These are phyloP conservation scores for Boeremia exigua DNA, from an alignment of 2,329 filamentous ascomycete genomes.

Conservation along the genomic window DNA sequence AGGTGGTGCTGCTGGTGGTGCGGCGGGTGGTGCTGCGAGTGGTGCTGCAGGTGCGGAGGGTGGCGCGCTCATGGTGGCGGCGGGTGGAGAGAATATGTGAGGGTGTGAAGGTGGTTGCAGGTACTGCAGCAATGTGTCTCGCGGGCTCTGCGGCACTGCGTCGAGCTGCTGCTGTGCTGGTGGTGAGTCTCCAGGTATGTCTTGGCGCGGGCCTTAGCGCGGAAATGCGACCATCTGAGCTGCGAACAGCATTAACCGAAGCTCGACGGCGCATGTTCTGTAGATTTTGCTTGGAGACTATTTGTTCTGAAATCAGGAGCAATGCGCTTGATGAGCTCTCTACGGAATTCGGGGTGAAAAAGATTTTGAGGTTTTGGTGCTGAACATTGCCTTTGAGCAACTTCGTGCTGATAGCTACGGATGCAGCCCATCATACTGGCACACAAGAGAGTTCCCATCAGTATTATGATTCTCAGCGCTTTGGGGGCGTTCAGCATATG, in stretches of 20 bases:
- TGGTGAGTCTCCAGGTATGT: neutral
- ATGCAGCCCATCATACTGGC: too few species aligned
- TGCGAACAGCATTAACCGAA: neutral
- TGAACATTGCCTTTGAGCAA: neutral
- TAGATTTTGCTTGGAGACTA: neutral
- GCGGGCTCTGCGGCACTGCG: too few species aligned
- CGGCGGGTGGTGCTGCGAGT: neutral
- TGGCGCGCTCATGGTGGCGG: neutral
- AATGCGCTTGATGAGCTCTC: neutral
- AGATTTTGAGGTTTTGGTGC: neutral
- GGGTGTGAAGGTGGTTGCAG: neutral
- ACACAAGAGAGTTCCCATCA: too few species aligned
- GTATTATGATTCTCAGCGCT: too few species aligned
- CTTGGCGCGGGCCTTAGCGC: constrained; percentile 11
- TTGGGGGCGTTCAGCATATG: too few species aligned
- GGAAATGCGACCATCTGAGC: neutral
- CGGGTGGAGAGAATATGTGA: neutral
- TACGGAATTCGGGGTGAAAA: neutral
- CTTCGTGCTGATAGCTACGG: too few species aligned
- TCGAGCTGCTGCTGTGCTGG: neutral
- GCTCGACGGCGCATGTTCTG: neutral
- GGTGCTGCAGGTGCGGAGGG: neutral
- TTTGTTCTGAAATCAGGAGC: neutral
- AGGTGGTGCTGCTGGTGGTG: neutral
- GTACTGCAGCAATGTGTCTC: neutral